phyloP scores from a whole-genome alignment of 2,329 filamentous ascomycete species.

The Fusarium anguioides region DNA sequence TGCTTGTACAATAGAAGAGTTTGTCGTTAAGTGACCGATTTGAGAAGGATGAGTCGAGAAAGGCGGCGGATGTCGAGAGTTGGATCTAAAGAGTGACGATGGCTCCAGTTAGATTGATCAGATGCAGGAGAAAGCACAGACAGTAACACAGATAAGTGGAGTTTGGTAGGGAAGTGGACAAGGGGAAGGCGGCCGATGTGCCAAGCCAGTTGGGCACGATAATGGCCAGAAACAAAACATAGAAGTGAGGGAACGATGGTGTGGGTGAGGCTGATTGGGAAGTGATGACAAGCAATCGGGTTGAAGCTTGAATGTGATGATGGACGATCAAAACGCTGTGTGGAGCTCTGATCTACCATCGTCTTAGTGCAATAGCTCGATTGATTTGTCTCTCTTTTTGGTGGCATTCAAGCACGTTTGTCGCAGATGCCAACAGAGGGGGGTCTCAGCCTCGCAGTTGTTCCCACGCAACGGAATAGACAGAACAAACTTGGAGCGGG shows the following conservation, averaged over 20 bases:
- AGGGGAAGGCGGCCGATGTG: constrained; percentile 27
- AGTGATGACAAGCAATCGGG: not conserved
- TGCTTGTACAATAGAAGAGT: constrained; percentile 73
- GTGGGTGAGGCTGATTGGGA: not conserved
- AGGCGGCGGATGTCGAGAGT: constrained; percentile 44
- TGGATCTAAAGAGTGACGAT: constrained; percentile 43
- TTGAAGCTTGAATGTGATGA: constrained; percentile 10
- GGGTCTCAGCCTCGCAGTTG: constrained; percentile 29
- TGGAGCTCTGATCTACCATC: constrained; percentile 23
- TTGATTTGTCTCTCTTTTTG: constrained; percentile 18
- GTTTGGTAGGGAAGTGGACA: constrained; percentile 36
- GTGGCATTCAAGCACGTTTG: constrained; percentile 31
- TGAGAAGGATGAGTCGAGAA: constrained; percentile 71
- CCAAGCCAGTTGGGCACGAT: constrained; percentile 30
- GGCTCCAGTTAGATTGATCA: constrained; percentile 37
- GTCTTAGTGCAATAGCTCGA: constrained; percentile 18
- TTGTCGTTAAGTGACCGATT: constrained; percentile 74
- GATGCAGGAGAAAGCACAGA: constrained; percentile 36
- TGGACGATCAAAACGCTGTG: constrained; percentile 3
- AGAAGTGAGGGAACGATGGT: not conserved
- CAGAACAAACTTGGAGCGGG: constrained; percentile 3
- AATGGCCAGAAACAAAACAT: constrained; percentile 6
- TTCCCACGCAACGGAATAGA: constrained; percentile 23
- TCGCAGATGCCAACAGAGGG: constrained; percentile 28
- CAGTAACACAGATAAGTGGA: constrained; percentile 25